These are phyloP conservation scores for Phytophthora cactorum DNA, from an alignment of 352 stramenopile genomes.

Conservation along the genomic window DNA sequence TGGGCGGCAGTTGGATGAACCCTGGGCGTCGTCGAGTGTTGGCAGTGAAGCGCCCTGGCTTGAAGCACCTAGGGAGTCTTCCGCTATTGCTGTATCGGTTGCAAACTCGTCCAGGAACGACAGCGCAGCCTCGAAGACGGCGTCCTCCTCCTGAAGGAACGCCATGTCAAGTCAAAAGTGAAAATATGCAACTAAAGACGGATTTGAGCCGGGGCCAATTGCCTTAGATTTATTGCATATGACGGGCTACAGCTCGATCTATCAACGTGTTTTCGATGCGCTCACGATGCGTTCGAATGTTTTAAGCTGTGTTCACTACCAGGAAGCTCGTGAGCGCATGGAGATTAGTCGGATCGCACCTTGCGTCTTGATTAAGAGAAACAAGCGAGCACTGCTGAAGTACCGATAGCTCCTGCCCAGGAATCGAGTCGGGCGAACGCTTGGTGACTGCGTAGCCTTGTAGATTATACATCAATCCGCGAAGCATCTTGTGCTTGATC, in stretches of 20 bases:
- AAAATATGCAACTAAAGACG: no score
- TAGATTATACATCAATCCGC: constrained; percentile 46
- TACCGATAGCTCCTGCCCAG: constrained; percentile 11
- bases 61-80: neutral
- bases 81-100: neutral
- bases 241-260: neutral
- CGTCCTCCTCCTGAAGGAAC: constrained; percentile 43
- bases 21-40: neutral
- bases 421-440: constrained; percentile 15
- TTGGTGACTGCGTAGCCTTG: constrained; percentile 58
- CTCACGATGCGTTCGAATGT: constrained; percentile 17
- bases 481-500: constrained; percentile 55
- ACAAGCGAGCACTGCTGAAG: constrained; percentile 22
- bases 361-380: constrained; percentile 15
- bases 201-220: no score
- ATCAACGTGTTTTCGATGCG: constrained; percentile 11
- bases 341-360: constrained; percentile 12
- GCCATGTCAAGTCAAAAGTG: constrained; percentile 23
- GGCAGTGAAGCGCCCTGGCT: neutral
- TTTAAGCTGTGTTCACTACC: constrained; percentile 10
- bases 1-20: neutral
- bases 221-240: no score
- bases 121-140: constrained; percentile 43
- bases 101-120: constrained; percentile 39
- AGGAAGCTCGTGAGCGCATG: constrained; percentile 10